Conservation (phyloP, 306 rosid species). For the Pyrus communis region DNA sequence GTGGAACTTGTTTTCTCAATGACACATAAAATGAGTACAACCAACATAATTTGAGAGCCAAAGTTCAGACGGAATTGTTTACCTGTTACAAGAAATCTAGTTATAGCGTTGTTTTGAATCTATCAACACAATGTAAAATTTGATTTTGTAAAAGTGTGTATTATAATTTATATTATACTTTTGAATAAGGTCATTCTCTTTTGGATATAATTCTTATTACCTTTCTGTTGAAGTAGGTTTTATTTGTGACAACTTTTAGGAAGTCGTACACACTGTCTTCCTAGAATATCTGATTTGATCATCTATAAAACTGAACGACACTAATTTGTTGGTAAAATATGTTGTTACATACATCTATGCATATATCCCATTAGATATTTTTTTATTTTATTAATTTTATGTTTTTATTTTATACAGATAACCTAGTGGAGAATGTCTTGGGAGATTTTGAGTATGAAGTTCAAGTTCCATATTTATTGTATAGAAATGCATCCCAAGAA, state of each 20-base stretch:
- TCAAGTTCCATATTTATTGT: conserved; percentile 77
- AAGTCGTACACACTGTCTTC: background rate
- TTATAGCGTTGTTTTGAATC: background rate
- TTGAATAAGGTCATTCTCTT: background rate
- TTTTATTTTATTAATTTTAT: background rate
- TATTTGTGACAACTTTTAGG: background rate
- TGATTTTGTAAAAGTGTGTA: too few relatives aligned
- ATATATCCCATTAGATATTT: background rate
- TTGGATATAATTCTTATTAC: background rate
- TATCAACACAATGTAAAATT: background rate
- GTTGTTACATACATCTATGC: background rate
- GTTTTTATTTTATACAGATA: conserved; percentile 43
- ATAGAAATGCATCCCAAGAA: conserved; percentile 88
- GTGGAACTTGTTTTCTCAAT: background rate
- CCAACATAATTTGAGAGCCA: background rate
- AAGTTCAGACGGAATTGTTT: background rate
- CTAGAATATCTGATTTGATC: background rate
- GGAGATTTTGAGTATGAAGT: conserved; percentile 93
- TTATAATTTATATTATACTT: background rate
- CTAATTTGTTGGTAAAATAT: background rate
- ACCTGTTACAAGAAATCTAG: background rate
- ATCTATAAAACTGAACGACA: background rate
- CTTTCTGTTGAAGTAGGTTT: background rate
- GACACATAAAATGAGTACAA: background rate
- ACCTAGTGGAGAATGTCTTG: conserved; percentile 88